Conservation (phyloP, 148 eudicot species). For the Rhododendron mucronatum region DNA sequence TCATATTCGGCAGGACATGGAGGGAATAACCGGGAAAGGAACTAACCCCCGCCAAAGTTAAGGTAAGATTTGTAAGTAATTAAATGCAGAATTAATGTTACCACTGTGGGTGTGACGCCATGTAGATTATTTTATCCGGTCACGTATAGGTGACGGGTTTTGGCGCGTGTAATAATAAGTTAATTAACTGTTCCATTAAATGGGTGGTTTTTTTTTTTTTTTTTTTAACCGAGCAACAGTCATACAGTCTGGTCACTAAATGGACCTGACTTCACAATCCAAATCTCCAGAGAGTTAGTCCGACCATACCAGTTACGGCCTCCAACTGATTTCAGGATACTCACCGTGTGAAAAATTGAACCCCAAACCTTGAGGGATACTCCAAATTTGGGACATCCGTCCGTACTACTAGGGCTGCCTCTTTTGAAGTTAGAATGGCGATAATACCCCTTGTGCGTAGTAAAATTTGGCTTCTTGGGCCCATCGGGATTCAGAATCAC, state of each 20-base stretch:
- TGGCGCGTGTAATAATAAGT: not conserved
- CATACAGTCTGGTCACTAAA: too few relatives aligned
- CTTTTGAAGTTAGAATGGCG: not conserved
- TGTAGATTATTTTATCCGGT: not conserved
- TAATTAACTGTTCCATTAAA: not conserved
- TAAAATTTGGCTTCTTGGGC: not conserved
- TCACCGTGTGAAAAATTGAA: too few relatives aligned
- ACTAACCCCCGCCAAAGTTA: constrained; percentile 26
- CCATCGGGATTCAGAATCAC: not conserved
- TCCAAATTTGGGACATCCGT: too few relatives aligned
- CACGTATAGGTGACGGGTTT: not conserved
- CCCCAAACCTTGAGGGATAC: too few relatives aligned
- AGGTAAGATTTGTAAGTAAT: not conserved
- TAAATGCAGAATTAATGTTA: not conserved
- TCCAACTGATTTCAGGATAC: too few relatives aligned
- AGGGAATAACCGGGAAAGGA: constrained; percentile 44
- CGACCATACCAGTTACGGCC: accelerated
- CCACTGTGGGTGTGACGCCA: not conserved
- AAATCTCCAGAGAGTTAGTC: accelerated
- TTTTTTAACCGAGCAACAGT: too few relatives aligned
- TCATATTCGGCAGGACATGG: constrained; percentile 49
- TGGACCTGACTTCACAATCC: too few relatives aligned
- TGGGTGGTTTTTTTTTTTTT: too few relatives aligned
- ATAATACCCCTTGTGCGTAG: not conserved
- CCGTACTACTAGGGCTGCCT: not conserved